These are phyloP conservation scores for Phialocephala sp. DNA, from an alignment of 2,329 filamentous ascomycete species.

Conservation along the genomic window DNA sequence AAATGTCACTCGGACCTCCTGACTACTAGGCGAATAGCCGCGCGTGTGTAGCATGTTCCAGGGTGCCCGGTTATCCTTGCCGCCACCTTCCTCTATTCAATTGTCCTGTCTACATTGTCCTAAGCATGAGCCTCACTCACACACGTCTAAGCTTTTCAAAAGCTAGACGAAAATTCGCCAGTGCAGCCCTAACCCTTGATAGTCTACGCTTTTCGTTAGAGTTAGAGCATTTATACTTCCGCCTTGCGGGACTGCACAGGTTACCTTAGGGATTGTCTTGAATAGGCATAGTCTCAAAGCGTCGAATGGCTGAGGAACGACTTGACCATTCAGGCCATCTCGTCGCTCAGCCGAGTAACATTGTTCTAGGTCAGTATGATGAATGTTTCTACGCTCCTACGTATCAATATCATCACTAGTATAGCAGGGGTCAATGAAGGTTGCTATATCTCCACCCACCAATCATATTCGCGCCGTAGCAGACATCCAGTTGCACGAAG, in stretches of 20 bases:
- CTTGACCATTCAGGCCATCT: neutral
- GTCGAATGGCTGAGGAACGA: neutral
- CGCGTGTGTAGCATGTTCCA: slow-evolving; percentile 1
- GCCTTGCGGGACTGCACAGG: neutral
- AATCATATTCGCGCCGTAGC: neutral
- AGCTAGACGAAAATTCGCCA: neutral
- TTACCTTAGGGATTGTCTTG: neutral
- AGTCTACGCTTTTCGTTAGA: neutral
- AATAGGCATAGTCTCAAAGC: slow-evolving; percentile 11
- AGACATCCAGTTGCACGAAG: neutral
- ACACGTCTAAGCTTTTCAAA: neutral
- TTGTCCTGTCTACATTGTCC: neutral
- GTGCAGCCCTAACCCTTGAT: neutral
- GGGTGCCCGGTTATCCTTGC: neutral
- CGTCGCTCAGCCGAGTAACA: neutral
- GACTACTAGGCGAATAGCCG: slow-evolving; percentile 1
- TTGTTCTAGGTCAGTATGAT: neutral
- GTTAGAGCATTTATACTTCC: neutral
- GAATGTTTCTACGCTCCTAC: neutral
- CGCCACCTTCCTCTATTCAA: neutral
- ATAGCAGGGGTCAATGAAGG: neutral
- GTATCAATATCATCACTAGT: neutral
- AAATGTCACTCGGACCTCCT: neutral
- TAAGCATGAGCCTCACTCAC: neutral
- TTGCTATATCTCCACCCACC: neutral